These are phyloP conservation scores for Buxus sempervirens DNA, from an alignment of 164 flowering plant species.

Conservation along the genomic window DNA sequence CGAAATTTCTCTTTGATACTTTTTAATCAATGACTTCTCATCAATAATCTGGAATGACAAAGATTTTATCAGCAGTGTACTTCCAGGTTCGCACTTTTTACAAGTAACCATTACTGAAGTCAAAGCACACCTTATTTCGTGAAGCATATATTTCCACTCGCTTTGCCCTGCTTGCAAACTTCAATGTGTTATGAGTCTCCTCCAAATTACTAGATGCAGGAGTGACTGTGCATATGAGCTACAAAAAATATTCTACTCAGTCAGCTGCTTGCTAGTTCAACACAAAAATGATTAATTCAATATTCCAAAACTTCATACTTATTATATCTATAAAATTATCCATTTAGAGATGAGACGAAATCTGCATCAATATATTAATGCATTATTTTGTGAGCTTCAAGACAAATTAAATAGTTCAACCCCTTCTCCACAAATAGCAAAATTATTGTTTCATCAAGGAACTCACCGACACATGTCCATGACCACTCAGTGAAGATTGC, in stretches of 20 bases:
- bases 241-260: constrained; percentile 18
- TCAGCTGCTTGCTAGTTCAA: constrained; percentile 1
- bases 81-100: background rate
- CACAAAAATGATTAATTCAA: background rate
- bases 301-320: background rate
- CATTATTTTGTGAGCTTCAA: constrained; percentile 3
- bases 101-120: background rate
- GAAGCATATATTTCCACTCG: constrained; percentile 95
- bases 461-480: constrained; percentile 97
- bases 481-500: constrained; percentile 95
- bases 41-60: constrained; percentile 72
- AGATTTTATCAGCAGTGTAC: background rate
- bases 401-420: background rate
- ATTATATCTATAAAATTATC: background rate
- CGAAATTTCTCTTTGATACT: constrained; percentile 93
- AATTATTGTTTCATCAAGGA: background rate
- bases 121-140: constrained; percentile 67
- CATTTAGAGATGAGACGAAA: background rate
- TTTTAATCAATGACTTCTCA: constrained; percentile 96
- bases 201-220: constrained; percentile 98
- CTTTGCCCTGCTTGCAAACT: constrained; percentile 97
- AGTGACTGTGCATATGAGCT: constrained; percentile 99
- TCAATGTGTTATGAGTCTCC: constrained; percentile 97
- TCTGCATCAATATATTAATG: too few species aligned
- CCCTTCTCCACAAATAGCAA: constrained; percentile 3